Base-by-base conservation (phyloP, 306 rosid species). In the Ziziphus jujuba region DNA sequence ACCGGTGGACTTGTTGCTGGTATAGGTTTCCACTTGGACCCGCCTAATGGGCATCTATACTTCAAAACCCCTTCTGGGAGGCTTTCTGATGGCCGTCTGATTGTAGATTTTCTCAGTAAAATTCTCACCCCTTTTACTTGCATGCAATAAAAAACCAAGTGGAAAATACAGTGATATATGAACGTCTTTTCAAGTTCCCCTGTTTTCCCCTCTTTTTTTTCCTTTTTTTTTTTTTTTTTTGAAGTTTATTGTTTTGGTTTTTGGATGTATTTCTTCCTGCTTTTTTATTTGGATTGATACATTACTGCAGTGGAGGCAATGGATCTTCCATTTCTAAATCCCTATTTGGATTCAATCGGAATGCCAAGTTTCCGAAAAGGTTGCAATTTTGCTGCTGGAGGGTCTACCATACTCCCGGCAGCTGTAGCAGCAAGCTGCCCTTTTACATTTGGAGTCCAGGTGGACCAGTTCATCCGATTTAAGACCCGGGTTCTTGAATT, bases 321-420 rank as follows among this genome's bases (percentile, higher is more conserved):
- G 86, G 78, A 83, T 7, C 79, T 87, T 69, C 98, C 98, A 4
- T 86, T 75, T 75, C 71, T 92, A 34, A 87, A 87, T 66, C 79
- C 97, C n/a, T 89, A 92, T 74, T 75, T 92, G 54, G 89, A 89
- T 73, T 92, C 98, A 50, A 11, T 89, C 56, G 98, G 97, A 43
- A 17, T 76, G 74, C 98, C 98, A n/a, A 89, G 34, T 77, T 89
- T 89, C 57, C 71, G 43, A 17, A 87, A 81, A 68, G 98, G 98
- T 1, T 89, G 97, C 78, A 89, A 92, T 75, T 92, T 85, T 69
- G 98, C 97, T 19, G 89, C 95, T 38, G 98, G 97, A 38, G 98
- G 82, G 31, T 80, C 98, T 25, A 92, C 85, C 22, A 74, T 89
- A 47, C 89, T 86, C 77, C 96, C 97, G 16, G 88, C 97, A 47